Evolutionary conservation across 306 rosid genomes (phyloP), one percentile per base, ranked within the genome.

Genomic region (Leucaena leucocephala): DNA sequence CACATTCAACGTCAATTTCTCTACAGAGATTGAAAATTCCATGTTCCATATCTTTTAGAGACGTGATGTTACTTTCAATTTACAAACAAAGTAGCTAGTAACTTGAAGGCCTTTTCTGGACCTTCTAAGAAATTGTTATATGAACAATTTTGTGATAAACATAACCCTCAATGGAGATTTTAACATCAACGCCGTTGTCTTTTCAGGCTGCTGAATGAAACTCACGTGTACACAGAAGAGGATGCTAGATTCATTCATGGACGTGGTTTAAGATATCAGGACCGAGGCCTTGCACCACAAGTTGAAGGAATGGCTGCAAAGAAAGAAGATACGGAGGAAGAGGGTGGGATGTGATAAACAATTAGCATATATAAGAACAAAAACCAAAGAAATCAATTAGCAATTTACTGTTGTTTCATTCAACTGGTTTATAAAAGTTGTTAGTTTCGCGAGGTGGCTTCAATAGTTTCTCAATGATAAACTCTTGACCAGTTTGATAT

Each of bases 241-340:
- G 79, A 83, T 76, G 96, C 97, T 76, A 91, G 95, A 84, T 95
- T 95, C 76, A 82, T 95, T 78, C 96, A 93, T 84, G 98, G 99
- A 13, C 99, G 85, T 72, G 98, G 98, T 33, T 78, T 92, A 48
- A 96, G 90, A 21, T 57, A 74, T 81, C 87, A 81, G 40, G 67
- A 40, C 81, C 85, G 72, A 80, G 68, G 62, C 76, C 75, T 81
- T 21, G 73, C 82, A 76, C 52, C 58, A 43, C 39, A 73, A 71
- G 73, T 66, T 55, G 85, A 71, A 9, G 88, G 79, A 79, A 84
- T 40, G 86, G 79, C 78, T 79, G 91, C 81, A 88, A 55, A 88
- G 82, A 78, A 68, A 71, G 54, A 74, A 79, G 33, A 17, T 48
- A 69, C n/a, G 62, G 68, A 80, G 27, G 27, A 27, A 1, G 27